Base-by-base conservation (phyloP, 2,329 filamentous ascomycete species). In the Paecilomyces formosus region DNA sequence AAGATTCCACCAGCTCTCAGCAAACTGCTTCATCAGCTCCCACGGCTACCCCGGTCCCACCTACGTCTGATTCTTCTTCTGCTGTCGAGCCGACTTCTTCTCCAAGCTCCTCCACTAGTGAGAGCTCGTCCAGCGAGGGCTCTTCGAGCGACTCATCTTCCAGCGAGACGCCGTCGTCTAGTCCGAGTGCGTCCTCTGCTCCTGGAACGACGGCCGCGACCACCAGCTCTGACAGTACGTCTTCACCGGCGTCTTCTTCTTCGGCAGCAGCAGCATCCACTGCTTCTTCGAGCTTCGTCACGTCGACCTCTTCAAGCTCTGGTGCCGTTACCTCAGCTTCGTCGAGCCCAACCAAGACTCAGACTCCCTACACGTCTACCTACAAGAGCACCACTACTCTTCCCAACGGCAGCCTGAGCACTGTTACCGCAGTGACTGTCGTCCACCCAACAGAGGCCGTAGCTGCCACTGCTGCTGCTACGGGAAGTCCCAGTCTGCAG, bases 391-490 rank as follows among this genome's bases (percentile, higher is more conserved):
- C 74, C 31, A 75, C 73, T 26, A 79, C 76, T 12, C 59, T 74
- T 11, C 62, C 74, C 18, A 68, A 80, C 59, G 78, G 78, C n/a
- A 67, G 65, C 15, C 56, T 73, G 22, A 70, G 68, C 61, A 79
- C 77, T 50, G 70, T 77, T 59, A 80, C 78, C 11, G 71, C 74
- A 45, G 67, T 78, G n/a, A 75, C 78, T 2, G 69, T 79, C 33
- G 73, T 79, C 52, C 70, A 76, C 51, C 74, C 76, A 9, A 71
- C 72, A 13, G 58, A 64, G 24, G 60, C 62, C 4, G 66, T 65
- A 1, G 66, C 61, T 24, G 58, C 64, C 2, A 66, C 68, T 1
- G 61, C 64, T 3, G 68, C 65, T 12, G 65, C 65, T 9, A 61
- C 65, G 0, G 62, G 63, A 3, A 62, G 68, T 3, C 75, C 77